Base-by-base conservation (phyloP, 371 early-diverging fungal genomes). In the Mucor plumbeus region DNA sequence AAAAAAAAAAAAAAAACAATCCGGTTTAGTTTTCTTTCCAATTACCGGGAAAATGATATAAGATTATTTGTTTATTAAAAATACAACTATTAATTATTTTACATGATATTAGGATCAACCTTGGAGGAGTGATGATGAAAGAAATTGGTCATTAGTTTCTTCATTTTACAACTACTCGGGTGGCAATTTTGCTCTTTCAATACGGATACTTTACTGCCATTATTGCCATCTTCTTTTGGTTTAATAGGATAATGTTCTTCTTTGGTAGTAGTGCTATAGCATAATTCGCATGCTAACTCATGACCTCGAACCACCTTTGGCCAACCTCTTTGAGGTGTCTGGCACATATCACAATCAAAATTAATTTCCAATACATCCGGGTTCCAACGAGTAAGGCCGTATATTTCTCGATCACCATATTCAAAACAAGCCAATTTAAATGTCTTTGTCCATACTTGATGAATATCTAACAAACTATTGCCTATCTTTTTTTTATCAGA, bases 381-480 rank as follows among this genome's bases (percentile, higher is more conserved):
- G 4, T 59, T 50, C 69, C 74, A 73, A 8, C 47, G 59, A 4
- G 47, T 57, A 47, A 69, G 41, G 1, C 71, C 77, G 35, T 71
- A 66, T 3, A 15, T n/a, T 47, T 71, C 69, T 7, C 61, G 41
- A 14, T 73, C 71, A 0, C 66, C 69, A 44, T 76, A 76, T 50
- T 74, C 75, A 54, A 68, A 36, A 48, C 72, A 74, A 38, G 75
- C 68, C 26, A 68, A n/a, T 17, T 63, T 55, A 40, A 74, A 74
- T 8, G 75, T 63, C 59, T 71, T 68, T 47, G 60, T 67, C 74
- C 71, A 71, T 0, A 68, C 47, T 21, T 74, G 57, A 48, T 71
- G 31, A 0, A 72, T 19, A 43, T 72, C 65, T 19, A 72, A 43
- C 9, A 44, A 19, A 33, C 15, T 19, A 21, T 61, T 33, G 41